Evolutionary conservation across 192 early-diverging fungal genomes (phyloP).

Genomic region (Coemansia sp.): DNA sequence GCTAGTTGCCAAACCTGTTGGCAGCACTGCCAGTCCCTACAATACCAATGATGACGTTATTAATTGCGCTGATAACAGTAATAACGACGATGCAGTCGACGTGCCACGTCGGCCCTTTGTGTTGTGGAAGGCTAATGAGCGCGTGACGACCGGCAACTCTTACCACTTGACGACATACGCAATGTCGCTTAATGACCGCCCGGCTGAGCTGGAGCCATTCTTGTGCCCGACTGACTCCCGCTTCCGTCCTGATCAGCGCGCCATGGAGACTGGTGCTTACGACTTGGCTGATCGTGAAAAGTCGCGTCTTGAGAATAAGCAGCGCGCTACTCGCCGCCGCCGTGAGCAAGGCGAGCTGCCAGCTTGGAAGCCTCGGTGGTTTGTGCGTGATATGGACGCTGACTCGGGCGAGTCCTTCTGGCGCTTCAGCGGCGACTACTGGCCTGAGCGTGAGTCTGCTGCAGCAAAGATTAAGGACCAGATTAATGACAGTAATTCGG

Average conservation of each 20-base stretch:
- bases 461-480: conserved; percentile 16
- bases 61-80: conserved; percentile 17
- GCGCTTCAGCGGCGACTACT: conserved; percentile 70
- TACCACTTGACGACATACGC: conserved; percentile 81
- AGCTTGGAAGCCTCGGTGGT: conserved; percentile 76
- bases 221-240: conserved; percentile 82
- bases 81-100: conserved; percentile 34
- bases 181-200: conserved; percentile 73
- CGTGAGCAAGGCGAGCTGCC: conserved; percentile 62
- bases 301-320: conserved; percentile 72
- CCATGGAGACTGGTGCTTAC: conserved; percentile 82
- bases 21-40: background rate
- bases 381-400: conserved; percentile 64
- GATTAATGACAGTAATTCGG: background rate
- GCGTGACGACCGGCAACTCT: conserved; percentile 55
- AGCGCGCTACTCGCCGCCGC: conserved; percentile 62
- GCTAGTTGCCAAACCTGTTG: conserved; percentile 58
- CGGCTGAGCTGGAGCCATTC: conserved; percentile 56
- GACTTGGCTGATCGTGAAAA: conserved; percentile 75
- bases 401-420: conserved; percentile 71
- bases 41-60: conserved; percentile 22
- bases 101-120: conserved; percentile 55
- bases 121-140: conserved; percentile 65
- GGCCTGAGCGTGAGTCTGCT: conserved; percentile 62
- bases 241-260: conserved; percentile 80